Evolutionary conservation across 352 stramenopile genomes (phyloP).

Genomic region (Elongisporangium undulatum): DNA sequence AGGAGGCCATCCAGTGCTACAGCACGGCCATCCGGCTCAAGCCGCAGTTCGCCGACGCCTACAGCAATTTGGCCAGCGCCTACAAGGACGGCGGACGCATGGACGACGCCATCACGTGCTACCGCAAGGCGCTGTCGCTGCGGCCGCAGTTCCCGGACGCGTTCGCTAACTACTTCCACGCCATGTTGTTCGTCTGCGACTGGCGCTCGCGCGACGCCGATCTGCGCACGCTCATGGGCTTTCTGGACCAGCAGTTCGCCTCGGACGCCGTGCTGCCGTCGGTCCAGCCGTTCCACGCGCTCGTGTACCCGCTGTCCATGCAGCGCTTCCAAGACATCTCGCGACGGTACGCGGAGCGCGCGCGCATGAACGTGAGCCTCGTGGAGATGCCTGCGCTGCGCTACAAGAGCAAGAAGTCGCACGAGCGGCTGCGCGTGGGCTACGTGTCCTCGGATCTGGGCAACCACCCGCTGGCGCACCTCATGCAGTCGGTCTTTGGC

Average conservation of each 20-base stretch:
- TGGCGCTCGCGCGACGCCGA: conserved; percentile 83
- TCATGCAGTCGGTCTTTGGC: conserved; percentile 90
- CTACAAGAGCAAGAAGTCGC: conserved; percentile 58
- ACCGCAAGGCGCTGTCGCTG: conserved; percentile 88
- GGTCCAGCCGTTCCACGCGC: conserved; percentile 91
- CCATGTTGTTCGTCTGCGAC: conserved; percentile 91
- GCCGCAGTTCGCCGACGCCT: conserved; percentile 87
- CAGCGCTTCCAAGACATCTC: conserved; percentile 76
- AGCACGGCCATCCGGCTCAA: conserved; percentile 89
- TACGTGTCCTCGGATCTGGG: conserved; percentile 91
- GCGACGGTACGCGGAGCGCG: conserved; percentile 70
- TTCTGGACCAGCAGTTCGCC: conserved; percentile 60
- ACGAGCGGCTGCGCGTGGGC: conserved; percentile 77
- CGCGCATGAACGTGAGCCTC: conserved; percentile 84
- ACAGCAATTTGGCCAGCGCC: conserved; percentile 89
- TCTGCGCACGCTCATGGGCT: conserved; percentile 59
- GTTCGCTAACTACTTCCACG: conserved; percentile 92
- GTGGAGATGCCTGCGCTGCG: conserved; percentile 75
- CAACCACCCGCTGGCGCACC: conserved; percentile 89
- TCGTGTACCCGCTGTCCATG: conserved; percentile 88
- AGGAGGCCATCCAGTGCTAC: conserved; percentile 90
- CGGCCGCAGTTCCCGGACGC: conserved; percentile 90
- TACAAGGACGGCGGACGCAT: conserved; percentile 91
- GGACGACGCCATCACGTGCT: conserved; percentile 91
- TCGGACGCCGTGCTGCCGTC: conserved; percentile 67